Percentiles rank a stretch among this genome's conserved stretches.
These are phyloP conservation scores for Cicer yamashitae DNA, from an alignment of 306 rosid genomes.

Conservation along the genomic window DNA sequence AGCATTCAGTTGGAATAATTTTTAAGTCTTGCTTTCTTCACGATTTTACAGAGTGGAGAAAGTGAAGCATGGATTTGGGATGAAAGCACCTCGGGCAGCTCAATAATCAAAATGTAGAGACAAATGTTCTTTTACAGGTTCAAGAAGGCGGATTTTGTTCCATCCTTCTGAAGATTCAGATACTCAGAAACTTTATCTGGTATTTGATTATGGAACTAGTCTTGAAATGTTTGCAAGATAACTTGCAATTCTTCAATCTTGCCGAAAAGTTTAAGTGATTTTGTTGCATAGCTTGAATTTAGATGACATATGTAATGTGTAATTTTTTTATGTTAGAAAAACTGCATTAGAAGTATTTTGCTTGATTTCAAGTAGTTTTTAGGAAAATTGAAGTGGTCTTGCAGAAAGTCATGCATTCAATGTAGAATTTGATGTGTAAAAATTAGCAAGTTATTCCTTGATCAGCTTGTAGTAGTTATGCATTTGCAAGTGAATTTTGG, in stretches of 20 bases:
- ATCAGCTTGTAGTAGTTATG: conserved; percentile 29
- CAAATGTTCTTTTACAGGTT: conserved; percentile 8
- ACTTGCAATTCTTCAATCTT: conserved; percentile 17
- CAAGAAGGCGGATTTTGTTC: conserved; percentile 35
- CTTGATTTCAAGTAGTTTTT: conserved; percentile 31
- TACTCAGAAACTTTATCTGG: conserved; percentile 29
- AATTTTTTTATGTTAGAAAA: conserved; percentile 12
- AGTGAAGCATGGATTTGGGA: conserved; percentile 88
- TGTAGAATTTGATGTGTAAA: conserved; percentile 38
- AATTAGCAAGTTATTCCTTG: conserved; percentile 31
- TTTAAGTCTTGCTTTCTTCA: conserved; percentile 27
- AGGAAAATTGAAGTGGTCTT: conserved; percentile 26
- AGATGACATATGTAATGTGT: conserved; percentile 34
- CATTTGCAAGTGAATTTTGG: conserved; percentile 19
- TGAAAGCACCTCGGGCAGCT: conserved; percentile 74
- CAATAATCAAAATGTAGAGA: conserved; percentile 47
- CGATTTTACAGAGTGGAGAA: conserved; percentile 77
- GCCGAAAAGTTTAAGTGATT: not conserved
- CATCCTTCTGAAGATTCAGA: conserved; percentile 36
- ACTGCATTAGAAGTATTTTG: conserved; percentile 29
- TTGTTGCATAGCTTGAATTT: conserved; percentile 37
- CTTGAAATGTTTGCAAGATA: conserved; percentile 35
- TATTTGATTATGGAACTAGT: conserved; percentile 11
- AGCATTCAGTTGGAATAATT: not conserved
- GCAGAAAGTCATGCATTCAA: conserved; percentile 21